These are phyloP conservation scores for Oryza brachyantha DNA, from an alignment of 176 grass and related monocot genomes.

Conservation along the genomic window DNA sequence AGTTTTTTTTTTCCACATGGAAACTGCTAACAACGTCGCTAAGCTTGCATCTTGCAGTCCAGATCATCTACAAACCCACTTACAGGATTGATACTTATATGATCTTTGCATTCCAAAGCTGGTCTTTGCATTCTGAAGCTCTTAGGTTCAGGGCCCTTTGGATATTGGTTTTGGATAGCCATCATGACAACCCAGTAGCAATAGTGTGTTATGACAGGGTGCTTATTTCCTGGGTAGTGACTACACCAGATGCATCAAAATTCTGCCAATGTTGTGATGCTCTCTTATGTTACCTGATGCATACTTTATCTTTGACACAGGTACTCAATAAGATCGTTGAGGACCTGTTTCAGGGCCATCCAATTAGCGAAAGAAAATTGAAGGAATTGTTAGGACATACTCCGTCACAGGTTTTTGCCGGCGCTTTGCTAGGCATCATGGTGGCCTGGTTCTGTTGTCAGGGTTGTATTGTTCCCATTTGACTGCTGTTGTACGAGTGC, in stretches of 20 bases:
- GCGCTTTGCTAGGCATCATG: conserved; percentile 73
- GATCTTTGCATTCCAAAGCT: not conserved
- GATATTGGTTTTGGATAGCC: not conserved
- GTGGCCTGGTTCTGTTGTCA: conserved; percentile 86
- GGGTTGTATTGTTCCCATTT: conserved; percentile 61
- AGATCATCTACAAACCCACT: not conserved
- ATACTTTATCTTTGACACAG: conserved; percentile 25
- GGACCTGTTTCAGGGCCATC: conserved; percentile 97
- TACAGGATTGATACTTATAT: no score
- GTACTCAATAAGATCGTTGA: conserved; percentile 98
- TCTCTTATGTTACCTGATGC: not conserved
- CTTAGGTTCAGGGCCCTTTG: not conserved
- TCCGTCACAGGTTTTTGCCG: conserved; percentile 89
- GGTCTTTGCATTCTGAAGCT: not conserved
- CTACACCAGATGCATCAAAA: not conserved
- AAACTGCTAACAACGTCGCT: not conserved
- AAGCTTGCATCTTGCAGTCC: not conserved
- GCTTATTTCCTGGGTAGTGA: not conserved
- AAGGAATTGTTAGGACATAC: conserved; percentile 94
- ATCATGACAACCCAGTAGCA: not conserved
- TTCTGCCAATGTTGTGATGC: no score
- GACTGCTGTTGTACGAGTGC: conserved; percentile 10
- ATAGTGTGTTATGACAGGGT: not conserved
- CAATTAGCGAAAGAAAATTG: conserved; percentile 90
- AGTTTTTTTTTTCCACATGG: not conserved